These are phyloP conservation scores for Candida gorgasii DNA, from an alignment of 805 yeast species.

Conservation along the genomic window DNA sequence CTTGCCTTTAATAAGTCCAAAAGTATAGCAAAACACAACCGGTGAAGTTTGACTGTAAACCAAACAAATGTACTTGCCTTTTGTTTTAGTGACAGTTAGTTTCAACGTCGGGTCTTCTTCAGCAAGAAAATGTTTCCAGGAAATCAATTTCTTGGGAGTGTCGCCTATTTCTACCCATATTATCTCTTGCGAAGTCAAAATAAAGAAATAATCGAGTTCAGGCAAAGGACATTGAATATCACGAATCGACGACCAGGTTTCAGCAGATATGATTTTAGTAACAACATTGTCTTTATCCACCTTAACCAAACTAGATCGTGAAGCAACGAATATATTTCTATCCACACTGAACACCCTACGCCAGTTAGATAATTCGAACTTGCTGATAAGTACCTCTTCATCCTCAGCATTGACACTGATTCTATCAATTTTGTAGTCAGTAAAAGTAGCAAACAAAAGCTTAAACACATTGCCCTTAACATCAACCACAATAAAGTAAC, in stretches of 20 bases:
- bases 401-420: constrained; percentile 2
- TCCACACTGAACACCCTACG: constrained; percentile 51
- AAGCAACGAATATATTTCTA: constrained; percentile 30
- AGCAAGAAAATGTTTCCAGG: constrained; percentile 73
- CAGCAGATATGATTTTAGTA: constrained; percentile 44
- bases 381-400: constrained; percentile 38
- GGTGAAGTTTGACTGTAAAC: constrained; percentile 32
- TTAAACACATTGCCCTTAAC: constrained; percentile 53
- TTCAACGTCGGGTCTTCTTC: constrained; percentile 55
- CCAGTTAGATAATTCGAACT: constrained; percentile 55
- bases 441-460: constrained; percentile 24
- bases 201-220: constrained; percentile 37
- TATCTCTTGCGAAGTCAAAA: constrained; percentile 69
- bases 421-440: neutral
- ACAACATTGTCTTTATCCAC: constrained; percentile 17
- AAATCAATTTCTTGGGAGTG: constrained; percentile 44
- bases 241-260: constrained; percentile 53
- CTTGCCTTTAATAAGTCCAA: constrained; percentile 26
- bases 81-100: constrained; percentile 31
- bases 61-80: constrained; percentile 23
- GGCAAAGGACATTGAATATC: constrained; percentile 32
- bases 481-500: constrained; percentile 48
- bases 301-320: constrained; percentile 45
- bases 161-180: constrained; percentile 42
- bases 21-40: constrained; percentile 30